Evolutionary conservation across 805 yeast species (phyloP), one percentile per base, ranked within the genome.

Genomic region (Wickerhamomyces ciferrii): DNA sequence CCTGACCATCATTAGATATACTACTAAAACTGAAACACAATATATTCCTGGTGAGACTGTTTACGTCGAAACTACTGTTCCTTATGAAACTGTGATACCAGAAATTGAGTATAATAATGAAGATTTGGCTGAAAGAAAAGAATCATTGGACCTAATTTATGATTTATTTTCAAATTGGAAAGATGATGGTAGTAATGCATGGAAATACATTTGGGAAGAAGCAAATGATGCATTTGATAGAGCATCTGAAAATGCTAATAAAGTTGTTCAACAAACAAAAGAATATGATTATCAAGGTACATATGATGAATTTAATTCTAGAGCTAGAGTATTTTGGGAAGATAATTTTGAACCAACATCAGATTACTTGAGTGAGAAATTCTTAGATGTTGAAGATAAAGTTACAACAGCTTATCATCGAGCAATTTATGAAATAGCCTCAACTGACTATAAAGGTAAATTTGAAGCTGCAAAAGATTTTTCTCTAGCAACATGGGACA

Each of bases 21-120:
- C 47, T 4, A 53, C 57, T 0, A 46, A 48, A 37, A 55, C 59
- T 20, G 44, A 48, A 37, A 53, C 58, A 1, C 29, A 37, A 31
- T 51, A 43, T 37, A 20, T 46, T 2, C 48, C 53, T 5, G 54
- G 44, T 15, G 36, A 45, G 6, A 52, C 54, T 1, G 43, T 45
- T 5, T 15, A 43, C 7, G 49, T 52, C 23, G 49, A 49, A 20
- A 14, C 3, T 5, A 45, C 52, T n/a, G 42, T 41, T 9, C 37
- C 43, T 19, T 42, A 47, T 6, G 42, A 31, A 36, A 43, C 46
- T 15, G 21, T 34, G 20, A 34, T 34, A 18, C 46, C 48, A 7
- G 27, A 20, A 4, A 23, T 15, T 17, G 48, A 46, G 4, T 21
- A 37, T 18, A 20, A 37, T 7, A 31, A 24, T n/a, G 23, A 37